phyloP scores from a whole-genome alignment of 768 basidiomycete genomes.

The Hysterangium stoloniferum region DNA sequence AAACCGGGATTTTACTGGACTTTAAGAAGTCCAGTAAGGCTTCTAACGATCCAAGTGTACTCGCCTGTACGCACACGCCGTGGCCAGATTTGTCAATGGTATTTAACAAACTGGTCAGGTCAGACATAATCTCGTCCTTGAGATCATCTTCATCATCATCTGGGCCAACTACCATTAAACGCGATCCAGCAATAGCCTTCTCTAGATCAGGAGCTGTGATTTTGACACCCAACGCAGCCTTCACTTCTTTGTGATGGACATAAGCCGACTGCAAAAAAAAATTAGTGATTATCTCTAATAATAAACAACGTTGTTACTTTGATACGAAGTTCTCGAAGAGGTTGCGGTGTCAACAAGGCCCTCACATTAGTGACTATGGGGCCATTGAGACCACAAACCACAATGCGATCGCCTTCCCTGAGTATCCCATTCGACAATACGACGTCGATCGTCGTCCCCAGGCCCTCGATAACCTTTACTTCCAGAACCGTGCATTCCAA shows the following conservation, averaged over 20 bases:
- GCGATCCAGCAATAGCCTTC: constrained; percentile 96
- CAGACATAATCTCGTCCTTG: constrained; percentile 93
- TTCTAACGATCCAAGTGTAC: constrained; percentile 93
- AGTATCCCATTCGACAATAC: constrained; percentile 91
- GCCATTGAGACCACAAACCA: constrained; percentile 94
- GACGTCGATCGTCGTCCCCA: constrained; percentile 97
- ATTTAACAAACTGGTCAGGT: constrained; percentile 79
- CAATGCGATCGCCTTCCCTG: constrained; percentile 87
- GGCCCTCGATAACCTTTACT: constrained; percentile 96
- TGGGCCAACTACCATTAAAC: constrained; percentile 83
- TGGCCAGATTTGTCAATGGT: constrained; percentile 93
- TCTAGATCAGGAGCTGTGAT: constrained; percentile 91
- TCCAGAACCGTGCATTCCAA: constrained; percentile 97
- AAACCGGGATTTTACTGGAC: constrained; percentile 92
- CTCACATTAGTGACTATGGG: constrained; percentile 94
- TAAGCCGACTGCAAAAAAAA: constrained; percentile 69
- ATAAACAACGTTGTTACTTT: constrained; percentile 74
- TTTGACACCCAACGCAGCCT: constrained; percentile 95
- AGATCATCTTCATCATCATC: constrained; percentile 97
- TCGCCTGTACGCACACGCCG: constrained; percentile 96
- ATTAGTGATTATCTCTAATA: too few species aligned
- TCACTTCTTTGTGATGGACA: constrained; percentile 95
- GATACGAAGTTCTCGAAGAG: constrained; percentile 88
- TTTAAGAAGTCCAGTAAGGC: constrained; percentile 95
- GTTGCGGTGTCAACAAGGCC: constrained; percentile 92